These are phyloP conservation scores for Phytophthora sp. DNA, from an alignment of 352 stramenopile genomes.

Conservation along the genomic window DNA sequence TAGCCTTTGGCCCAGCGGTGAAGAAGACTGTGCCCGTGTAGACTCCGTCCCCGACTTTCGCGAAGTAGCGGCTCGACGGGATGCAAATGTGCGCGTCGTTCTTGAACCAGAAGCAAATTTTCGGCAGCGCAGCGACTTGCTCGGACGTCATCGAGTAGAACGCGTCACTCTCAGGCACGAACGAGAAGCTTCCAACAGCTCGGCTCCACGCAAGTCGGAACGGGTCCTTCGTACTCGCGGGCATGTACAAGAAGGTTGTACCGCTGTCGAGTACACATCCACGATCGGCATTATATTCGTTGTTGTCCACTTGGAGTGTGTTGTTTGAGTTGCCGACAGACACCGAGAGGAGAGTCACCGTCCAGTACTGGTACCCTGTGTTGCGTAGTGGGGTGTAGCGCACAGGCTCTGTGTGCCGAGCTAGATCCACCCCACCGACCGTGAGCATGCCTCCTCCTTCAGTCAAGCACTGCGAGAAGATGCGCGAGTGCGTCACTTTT, in stretches of 20 bases:
- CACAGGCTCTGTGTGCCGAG: slow-evolving; percentile 76
- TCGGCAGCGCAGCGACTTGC: slow-evolving; percentile 43
- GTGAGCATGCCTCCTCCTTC: slow-evolving; percentile 91
- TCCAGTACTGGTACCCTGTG: slow-evolving; percentile 85
- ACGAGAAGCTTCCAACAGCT: slow-evolving; percentile 46
- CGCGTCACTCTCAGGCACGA: slow-evolving; percentile 49
- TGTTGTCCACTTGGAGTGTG: slow-evolving; percentile 37
- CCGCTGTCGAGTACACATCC: slow-evolving; percentile 83
- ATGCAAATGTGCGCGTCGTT: slow-evolving; percentile 69
- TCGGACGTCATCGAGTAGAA: slow-evolving; percentile 46
- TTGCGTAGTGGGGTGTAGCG: slow-evolving; percentile 85
- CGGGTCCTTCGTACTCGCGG: slow-evolving; percentile 29
- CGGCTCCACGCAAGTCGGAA: slow-evolving; percentile 60
- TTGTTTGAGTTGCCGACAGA: slow-evolving; percentile 43
- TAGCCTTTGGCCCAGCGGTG: slow-evolving; percentile 57
- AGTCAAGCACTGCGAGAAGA: slow-evolving; percentile 95
- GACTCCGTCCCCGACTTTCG: slow-evolving; percentile 27
- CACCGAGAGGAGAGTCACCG: slow-evolving; percentile 61
- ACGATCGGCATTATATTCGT: slow-evolving; percentile 64
- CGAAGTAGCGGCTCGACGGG: slow-evolving; percentile 56
- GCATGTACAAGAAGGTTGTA: slow-evolving; percentile 83
- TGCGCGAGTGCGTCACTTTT: slow-evolving; percentile 79
- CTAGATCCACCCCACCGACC: slow-evolving; percentile 88
- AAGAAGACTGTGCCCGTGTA: slow-evolving; percentile 82
- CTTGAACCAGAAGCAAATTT: slow-evolving; percentile 74